Conservation (phyloP, 2,329 filamentous ascomycete species). For the Pezicula radicicola region DNA sequence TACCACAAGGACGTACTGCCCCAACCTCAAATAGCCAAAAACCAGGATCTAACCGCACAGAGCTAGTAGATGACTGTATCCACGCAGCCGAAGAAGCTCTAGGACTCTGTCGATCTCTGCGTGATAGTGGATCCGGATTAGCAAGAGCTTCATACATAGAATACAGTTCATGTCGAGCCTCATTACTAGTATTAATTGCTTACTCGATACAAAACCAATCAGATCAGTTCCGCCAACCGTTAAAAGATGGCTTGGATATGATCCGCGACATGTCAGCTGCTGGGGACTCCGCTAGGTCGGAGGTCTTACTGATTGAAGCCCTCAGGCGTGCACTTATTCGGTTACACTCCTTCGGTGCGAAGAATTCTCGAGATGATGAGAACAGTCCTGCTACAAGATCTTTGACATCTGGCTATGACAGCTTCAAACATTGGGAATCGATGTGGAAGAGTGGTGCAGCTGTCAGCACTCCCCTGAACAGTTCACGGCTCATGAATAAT, state of each 20-base stretch:
- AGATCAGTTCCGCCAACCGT: conserved; percentile 15
- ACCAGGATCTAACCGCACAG: neutral
- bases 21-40: neutral
- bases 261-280: conserved; percentile 29
- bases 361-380: neutral
- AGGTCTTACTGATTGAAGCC: conserved; percentile 28
- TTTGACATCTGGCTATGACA: neutral
- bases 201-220: conserved; percentile 25
- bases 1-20: neutral
- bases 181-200: conserved; percentile 31
- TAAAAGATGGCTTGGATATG: conserved; percentile 25
- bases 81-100: neutral
- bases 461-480: neutral
- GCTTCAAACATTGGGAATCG: neutral
- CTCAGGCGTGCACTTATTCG: conserved; percentile 22
- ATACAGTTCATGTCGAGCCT: conserved; percentile 32
- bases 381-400: neutral
- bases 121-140: neutral
- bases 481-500: too few relatives aligned
- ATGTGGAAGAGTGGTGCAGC: neutral
- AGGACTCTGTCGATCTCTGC: neutral
- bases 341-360: neutral
- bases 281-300: conserved; percentile 29
- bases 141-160: conserved; percentile 29
- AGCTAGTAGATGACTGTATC: neutral